phyloP scores from a whole-genome alignment of 2,329 filamentous ascomycete genomes.

The Neopestalotiopsis sp. region DNA sequence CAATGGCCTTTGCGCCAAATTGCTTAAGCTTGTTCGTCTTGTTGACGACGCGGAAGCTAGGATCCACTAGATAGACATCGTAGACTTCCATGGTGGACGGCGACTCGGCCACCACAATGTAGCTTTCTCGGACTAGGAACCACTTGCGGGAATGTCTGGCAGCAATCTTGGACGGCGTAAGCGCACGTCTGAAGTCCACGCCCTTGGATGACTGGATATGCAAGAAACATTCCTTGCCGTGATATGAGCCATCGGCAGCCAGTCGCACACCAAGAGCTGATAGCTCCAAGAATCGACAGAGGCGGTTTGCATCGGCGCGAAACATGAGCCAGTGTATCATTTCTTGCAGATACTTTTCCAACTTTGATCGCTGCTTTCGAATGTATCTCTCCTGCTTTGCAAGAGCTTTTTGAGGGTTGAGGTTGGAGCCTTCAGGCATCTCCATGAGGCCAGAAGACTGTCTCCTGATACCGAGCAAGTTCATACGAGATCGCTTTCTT shows the following conservation, averaged over 20 bases:
- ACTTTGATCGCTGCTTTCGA: slow-evolving; percentile 80
- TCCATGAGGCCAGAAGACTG: slow-evolving; percentile 58
- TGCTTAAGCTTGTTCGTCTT: slow-evolving; percentile 66
- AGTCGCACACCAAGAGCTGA: slow-evolving; percentile 93
- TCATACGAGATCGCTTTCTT: slow-evolving; percentile 57
- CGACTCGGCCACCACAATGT: slow-evolving; percentile 97
- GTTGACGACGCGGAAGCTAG: slow-evolving; percentile 81
- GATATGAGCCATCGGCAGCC: slow-evolving; percentile 93
- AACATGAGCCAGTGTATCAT: slow-evolving; percentile 98
- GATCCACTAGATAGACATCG: slow-evolving; percentile 96
- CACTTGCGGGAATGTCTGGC: slow-evolving; percentile 89
- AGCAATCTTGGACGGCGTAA: slow-evolving; percentile 80
- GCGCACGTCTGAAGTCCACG: slow-evolving; percentile 80
- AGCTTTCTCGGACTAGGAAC: slow-evolving; percentile 98
- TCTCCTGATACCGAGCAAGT: slow-evolving; percentile 54
- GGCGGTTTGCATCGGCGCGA: slow-evolving; percentile 88
- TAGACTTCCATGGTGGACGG: slow-evolving; percentile 99
- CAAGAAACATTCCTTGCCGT: slow-evolving; percentile 95
- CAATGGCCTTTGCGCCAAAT: slow-evolving; percentile 61
- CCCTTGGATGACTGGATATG: slow-evolving; percentile 92
- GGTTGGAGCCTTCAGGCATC: slow-evolving; percentile 46
- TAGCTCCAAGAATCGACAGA: slow-evolving; percentile 95
- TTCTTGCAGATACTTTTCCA: slow-evolving; percentile 89
- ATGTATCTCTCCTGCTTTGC: slow-evolving; percentile 70
- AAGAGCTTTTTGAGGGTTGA: slow-evolving; percentile 53